Percentiles rank a stretch among this genome's conserved stretches.
These are phyloP conservation scores for Nakazawaea molendinolei DNA, from an alignment of 805 yeast species.

Conservation along the genomic window DNA sequence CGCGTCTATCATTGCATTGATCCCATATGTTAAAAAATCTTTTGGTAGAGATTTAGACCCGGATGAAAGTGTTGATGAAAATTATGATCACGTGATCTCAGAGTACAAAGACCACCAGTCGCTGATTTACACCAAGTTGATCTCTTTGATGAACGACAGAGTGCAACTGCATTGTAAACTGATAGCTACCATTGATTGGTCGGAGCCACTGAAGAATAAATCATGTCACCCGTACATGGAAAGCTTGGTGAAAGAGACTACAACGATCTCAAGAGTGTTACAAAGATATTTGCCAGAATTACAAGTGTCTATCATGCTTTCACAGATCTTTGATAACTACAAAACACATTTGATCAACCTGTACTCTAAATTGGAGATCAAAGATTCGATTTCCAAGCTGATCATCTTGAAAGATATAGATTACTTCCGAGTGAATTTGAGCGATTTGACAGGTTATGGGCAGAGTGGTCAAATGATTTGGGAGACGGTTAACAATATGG, in stretches of 20 bases:
- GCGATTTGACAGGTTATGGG: slow-evolving; percentile 52
- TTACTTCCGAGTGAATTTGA: slow-evolving; percentile 55
- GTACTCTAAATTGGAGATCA: slow-evolving; percentile 40
- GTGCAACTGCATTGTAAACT: slow-evolving; percentile 43
- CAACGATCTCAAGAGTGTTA: slow-evolving; percentile 55
- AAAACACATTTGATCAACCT: slow-evolving; percentile 47
- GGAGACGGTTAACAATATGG: slow-evolving; percentile 49
- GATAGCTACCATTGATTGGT: slow-evolving; percentile 44
- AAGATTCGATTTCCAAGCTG: slow-evolving; percentile 47
- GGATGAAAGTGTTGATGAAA: slow-evolving; percentile 25
- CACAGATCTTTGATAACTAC: slow-evolving; percentile 50
- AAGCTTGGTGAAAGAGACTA: slow-evolving; percentile 56
- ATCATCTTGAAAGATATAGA: slow-evolving; percentile 53
- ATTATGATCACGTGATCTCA: slow-evolving; percentile 32
- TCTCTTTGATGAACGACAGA: slow-evolving; percentile 67
- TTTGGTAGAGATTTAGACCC: slow-evolving; percentile 20
- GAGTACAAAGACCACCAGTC: slow-evolving; percentile 52
- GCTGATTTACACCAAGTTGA: slow-evolving; percentile 56
- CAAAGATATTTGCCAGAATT: slow-evolving; percentile 48
- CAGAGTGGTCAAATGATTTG: slow-evolving; percentile 56
- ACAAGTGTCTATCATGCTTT: slow-evolving; percentile 38
- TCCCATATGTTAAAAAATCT: slow-evolving; percentile 28
- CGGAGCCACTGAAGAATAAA: slow-evolving; percentile 32
- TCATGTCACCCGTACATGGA: slow-evolving; percentile 62
- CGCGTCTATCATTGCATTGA: slow-evolving; percentile 34